Base-by-base conservation (phyloP, 352 stramenopile species). In the Phytopythium vexans region DNA sequence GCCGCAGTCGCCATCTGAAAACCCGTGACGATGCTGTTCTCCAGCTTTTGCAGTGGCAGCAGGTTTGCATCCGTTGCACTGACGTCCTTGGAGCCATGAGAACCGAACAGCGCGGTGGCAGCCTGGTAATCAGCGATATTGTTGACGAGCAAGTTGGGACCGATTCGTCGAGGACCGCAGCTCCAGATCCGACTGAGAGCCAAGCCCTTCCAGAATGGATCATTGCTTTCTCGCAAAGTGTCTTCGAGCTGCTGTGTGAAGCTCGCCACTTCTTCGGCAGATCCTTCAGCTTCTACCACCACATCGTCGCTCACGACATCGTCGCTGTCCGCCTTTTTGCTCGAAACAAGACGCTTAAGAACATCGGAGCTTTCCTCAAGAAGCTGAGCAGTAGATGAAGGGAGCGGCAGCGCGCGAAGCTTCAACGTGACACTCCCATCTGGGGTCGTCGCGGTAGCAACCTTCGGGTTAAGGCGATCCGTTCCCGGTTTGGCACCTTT, bases 11-110 rank as follows among this genome's bases (percentile, higher is more conserved):
- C 76, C 62, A 94, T 82, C 57, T 95, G 84, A 35, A 95, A 95
- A 4, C 87, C 84, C 10, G 82, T 93, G 38, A 92, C 68, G 14
- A 93, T 77, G 50, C 78, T 90, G 53, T 86, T 92, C 60, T 94
- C 74, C 37, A 94, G 51, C 53, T 86, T 88, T 12, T 64, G 68
- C 33, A 92, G 61, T 46, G 59, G 37, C 15, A 74, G 51, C 2
- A 41, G 37, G 46, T 73, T 65, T 12, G 64, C 64, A 6, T 60
- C 44, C 10, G 46, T 27, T 15, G 40, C 43, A 27, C 34, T 6
- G 9, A 36, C 27, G n/a, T 56, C 50, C 31, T 33, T 16, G 32
- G 31, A n/a, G 8, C 40, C 39, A 32, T 51, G 38, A 12, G 46
- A 40, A 3, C 43, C 16, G 47, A 78, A 72, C 34, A 74, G 27